Evolutionary conservation across 257 asterid genomes (phyloP).

Genomic region (Plantago elongata): DNA sequence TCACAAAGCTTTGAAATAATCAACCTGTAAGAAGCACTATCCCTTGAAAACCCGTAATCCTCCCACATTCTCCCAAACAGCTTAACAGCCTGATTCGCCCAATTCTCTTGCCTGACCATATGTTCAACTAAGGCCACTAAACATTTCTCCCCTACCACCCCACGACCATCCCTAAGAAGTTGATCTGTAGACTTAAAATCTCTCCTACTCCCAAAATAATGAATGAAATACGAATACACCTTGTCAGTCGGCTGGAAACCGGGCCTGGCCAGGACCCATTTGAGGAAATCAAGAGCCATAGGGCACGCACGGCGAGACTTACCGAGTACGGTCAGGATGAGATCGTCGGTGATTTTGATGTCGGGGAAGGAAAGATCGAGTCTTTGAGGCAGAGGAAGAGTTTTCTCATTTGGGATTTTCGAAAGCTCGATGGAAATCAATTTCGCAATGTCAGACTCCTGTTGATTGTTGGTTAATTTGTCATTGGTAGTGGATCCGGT

Average conservation of each 20-base stretch:
- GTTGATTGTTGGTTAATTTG: constrained; percentile 19
- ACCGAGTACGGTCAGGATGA: constrained; percentile 51
- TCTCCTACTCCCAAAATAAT: constrained; percentile 83
- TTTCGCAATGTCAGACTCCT: constrained; percentile 31
- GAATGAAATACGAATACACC: constrained; percentile 47
- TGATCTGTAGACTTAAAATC: constrained; percentile 85
- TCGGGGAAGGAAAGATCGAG: constrained; percentile 84
- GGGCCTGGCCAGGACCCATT: constrained; percentile 64
- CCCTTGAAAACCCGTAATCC: constrained; percentile 60
- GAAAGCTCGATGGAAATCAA: constrained; percentile 53
- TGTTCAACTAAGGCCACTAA: constrained; percentile 63
- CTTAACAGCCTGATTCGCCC: constrained; percentile 59
- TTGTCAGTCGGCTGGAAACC: constrained; percentile 49
- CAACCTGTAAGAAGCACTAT: constrained; percentile 48
- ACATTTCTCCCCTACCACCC: constrained; percentile 48
- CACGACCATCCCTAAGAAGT: constrained; percentile 50
- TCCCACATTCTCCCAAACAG: constrained; percentile 70
- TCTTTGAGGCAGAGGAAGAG: constrained; percentile 58
- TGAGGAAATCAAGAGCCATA: constrained; percentile 55
- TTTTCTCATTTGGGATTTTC: constrained; percentile 48
- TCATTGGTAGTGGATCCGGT: background rate
- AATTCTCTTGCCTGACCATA: constrained; percentile 82
- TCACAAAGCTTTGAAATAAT: constrained; percentile 62
- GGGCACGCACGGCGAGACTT: constrained; percentile 74
- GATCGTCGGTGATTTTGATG: constrained; percentile 35